These are phyloP conservation scores for Tuber microsphaerosporum DNA, from an alignment of 495 filamentous ascomycete genomes.

Conservation along the genomic window DNA sequence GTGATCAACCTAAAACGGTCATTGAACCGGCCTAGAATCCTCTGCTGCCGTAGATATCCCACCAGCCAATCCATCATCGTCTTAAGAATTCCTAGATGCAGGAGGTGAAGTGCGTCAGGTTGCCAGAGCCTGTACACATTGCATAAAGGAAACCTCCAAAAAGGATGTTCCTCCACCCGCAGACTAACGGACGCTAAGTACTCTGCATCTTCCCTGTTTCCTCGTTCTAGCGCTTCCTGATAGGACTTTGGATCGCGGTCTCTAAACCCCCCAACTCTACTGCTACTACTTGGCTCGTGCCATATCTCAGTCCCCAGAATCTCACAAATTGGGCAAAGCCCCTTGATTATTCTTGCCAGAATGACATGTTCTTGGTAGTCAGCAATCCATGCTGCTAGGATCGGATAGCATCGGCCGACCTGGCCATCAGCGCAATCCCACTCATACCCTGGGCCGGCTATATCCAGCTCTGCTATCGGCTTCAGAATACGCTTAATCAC, in stretches of 20 bases:
- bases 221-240: neutral
- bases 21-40: no score
- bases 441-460: neutral
- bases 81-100: no score
- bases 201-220: neutral
- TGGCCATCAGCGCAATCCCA: neutral
- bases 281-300: neutral
- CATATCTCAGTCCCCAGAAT: neutral
- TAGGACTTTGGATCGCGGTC: neutral
- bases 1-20: no score
- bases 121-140: no score
- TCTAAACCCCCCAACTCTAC: neutral
- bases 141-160: no score
- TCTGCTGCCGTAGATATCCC: no score
- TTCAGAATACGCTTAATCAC: neutral
- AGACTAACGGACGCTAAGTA: neutral
- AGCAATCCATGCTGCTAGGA: slow-evolving; percentile 6
- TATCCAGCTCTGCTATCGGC: neutral
- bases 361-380: slow-evolving; percentile 9
- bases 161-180: neutral
- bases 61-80: no score
- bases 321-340: neutral
- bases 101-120: no score
- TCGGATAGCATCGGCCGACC: neutral
- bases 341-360: neutral